Conservation (phyloP, 1,284 basidiomycete genomes). For the Agaricales sp. region DNA sequence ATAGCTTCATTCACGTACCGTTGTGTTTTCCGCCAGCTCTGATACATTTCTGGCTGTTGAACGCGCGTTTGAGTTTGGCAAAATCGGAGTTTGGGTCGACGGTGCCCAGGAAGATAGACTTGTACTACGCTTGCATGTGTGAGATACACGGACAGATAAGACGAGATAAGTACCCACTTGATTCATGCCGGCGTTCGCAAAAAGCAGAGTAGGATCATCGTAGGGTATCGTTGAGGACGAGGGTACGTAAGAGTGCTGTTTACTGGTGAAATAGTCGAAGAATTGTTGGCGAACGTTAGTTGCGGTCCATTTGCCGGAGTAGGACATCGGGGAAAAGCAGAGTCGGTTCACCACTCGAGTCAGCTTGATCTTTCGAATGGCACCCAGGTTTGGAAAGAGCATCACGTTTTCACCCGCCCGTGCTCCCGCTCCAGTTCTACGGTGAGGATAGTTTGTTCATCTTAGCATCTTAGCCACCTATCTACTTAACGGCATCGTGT, state of each 20-base stretch:
- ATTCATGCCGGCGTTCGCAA: slow-evolving; percentile 83
- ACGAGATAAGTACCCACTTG: slow-evolving; percentile 26
- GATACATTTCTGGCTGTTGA: slow-evolving; percentile 83
- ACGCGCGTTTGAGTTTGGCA: slow-evolving; percentile 66
- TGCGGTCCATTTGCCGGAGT: slow-evolving; percentile 41
- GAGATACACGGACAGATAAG: not conserved
- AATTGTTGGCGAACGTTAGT: slow-evolving; percentile 74
- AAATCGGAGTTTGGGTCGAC: slow-evolving; percentile 71
- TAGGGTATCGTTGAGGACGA: slow-evolving; percentile 93
- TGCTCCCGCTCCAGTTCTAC: not conserved
- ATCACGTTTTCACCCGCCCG: not conserved
- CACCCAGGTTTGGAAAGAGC: not conserved
- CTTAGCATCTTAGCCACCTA: not conserved
- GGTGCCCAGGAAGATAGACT: slow-evolving; percentile 76
- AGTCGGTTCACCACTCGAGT: not conserved
- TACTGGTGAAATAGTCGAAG: slow-evolving; percentile 61
- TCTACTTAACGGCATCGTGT: not conserved
- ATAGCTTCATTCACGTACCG: slow-evolving; percentile 36
- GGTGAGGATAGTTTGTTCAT: not conserved
- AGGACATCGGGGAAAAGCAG: not conserved
- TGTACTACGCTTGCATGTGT: slow-evolving; percentile 41
- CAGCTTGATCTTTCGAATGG: not conserved
- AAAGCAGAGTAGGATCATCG: slow-evolving; percentile 84
- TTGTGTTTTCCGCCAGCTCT: slow-evolving; percentile 85
- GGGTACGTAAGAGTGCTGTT: slow-evolving; percentile 86